Base-by-base conservation (phyloP, 2,329 filamentous ascomycete species). In the Pseudogymnoascus sp. region DNA sequence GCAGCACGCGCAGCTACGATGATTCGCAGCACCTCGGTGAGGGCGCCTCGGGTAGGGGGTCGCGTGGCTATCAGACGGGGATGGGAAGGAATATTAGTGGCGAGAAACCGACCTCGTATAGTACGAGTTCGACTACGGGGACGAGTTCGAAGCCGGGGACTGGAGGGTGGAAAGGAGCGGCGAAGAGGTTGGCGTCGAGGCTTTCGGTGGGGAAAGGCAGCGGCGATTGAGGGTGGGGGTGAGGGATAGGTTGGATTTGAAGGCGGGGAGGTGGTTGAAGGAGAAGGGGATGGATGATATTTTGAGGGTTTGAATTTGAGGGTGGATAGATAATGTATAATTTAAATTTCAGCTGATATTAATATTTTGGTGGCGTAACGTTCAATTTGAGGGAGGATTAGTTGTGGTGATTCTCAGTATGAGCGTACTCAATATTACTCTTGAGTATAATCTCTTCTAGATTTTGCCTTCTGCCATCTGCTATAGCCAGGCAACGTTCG, bases 31-130 rank as follows among this genome's bases (percentile, higher is more conserved):
- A 53, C 47, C 25, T 53, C 1, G 47, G 47, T 8, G 47, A 53
- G n/a, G 47, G 47, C 1, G 25, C 47, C 25, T 53, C 47, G 8
- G 47, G 47, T 1, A 53, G 47, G 10, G 47, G 47, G 1, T 53
- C 47, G 47, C 47, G 47, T 3, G 47, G 47, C 1, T 53, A 53
- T 53, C 47, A 53, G 47, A 53, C 47, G 47, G 47, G 47, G 10
- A 53, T 53, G 47, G 47, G 47, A 14, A 53, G 47, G 25, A 53
- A 53, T 53, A 53, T 53, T 53, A 33, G 47, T 53, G 47, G 47
- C 14, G 47, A 53, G 47, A 31, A n/a, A n/a, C 11, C 14, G n/a
- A 53, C 25, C 25, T 53, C 47, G 25, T 53, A 53, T 53, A 33
- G 25, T 53, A 16, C 3, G n/a, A 28, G 25, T 10, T 3, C 47